Conservation (phyloP, 78 protist species). For the Dictyostelium intermedium region DNA sequence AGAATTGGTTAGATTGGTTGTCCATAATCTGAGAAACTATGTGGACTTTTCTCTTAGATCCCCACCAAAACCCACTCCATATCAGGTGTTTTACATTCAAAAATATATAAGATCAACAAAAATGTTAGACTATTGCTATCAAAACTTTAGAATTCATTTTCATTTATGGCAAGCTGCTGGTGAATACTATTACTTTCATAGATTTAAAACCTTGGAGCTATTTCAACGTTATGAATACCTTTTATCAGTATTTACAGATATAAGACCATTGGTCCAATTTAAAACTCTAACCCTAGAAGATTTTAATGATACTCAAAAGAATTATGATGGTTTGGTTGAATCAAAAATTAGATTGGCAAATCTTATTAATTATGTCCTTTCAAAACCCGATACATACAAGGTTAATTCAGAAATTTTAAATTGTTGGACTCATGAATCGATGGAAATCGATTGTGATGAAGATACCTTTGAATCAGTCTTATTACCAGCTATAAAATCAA, state of each 20-base stretch:
- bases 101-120: neutral
- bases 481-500: neutral
- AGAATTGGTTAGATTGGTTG: neutral
- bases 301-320: neutral
- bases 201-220: neutral
- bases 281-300: neutral
- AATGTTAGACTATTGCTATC: neutral
- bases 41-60: neutral
- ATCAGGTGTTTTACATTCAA: neutral
- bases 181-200: neutral
- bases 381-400: neutral
- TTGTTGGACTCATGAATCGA: neutral
- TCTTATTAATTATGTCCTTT: neutral
- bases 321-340: neutral
- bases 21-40: neutral
- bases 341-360: neutral
- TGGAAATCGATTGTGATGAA: neutral
- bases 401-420: neutral
- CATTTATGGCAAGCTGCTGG: neutral
- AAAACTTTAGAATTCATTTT: neutral
- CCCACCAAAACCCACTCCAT: neutral
- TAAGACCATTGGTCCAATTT: neutral
- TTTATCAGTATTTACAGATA: neutral
- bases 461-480: neutral
- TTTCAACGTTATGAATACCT: neutral